These are phyloP conservation scores for Teunomyces atbi DNA, from an alignment of 805 yeast species.

Conservation along the genomic window DNA sequence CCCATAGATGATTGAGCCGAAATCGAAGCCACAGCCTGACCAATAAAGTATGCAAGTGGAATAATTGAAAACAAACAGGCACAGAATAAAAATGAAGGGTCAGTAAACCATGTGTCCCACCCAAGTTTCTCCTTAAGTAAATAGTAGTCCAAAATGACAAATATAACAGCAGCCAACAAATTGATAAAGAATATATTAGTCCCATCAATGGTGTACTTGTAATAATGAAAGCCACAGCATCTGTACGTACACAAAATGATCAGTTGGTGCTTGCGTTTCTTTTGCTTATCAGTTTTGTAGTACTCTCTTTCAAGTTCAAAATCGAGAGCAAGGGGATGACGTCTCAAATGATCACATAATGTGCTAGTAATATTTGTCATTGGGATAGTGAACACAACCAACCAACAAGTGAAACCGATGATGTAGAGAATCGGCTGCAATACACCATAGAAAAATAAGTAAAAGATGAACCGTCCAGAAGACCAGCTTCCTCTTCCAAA, in stretches of 20 bases:
- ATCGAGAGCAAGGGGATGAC: slow-evolving; percentile 87
- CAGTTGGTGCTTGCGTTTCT: slow-evolving; percentile 43
- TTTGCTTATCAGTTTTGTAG: slow-evolving; percentile 31
- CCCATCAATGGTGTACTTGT: slow-evolving; percentile 95
- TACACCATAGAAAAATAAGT: slow-evolving; percentile 62
- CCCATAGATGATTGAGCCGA: slow-evolving; percentile 99
- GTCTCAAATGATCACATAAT: slow-evolving; percentile 72
- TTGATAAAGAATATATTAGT: slow-evolving; percentile 92
- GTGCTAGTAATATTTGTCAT: slow-evolving; percentile 79
- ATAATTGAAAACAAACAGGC: slow-evolving; percentile 80
- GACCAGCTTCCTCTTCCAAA: slow-evolving; percentile 96
- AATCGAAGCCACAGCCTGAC: slow-evolving; percentile 99
- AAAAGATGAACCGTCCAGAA: slow-evolving; percentile 75
- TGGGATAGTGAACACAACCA: slow-evolving; percentile 85
- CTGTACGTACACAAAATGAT: slow-evolving; percentile 87
- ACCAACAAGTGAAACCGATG: slow-evolving; percentile 68
- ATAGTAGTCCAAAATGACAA: slow-evolving; percentile 78
- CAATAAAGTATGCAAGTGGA: slow-evolving; percentile 94
- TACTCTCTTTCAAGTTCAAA: slow-evolving; percentile 59
- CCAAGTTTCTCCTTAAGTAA: slow-evolving; percentile 47
- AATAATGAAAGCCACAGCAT: slow-evolving; percentile 88
- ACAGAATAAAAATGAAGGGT: slow-evolving; percentile 65
- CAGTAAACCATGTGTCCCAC: slow-evolving; percentile 47
- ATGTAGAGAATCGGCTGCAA: slow-evolving; percentile 64
- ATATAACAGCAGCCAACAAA: slow-evolving; percentile 71